These are phyloP conservation scores for Helianthus annuus DNA, from an alignment of 129 eudicot genomes.

Conservation along the genomic window HanXRQr2.0-SUNRISE NC_035438.2:44824605-44825104, in stretches of 20 bases:
- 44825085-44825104: not conserved
- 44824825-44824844: constrained; percentile 33
- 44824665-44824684: constrained; percentile 45
- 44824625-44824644: constrained; percentile 51
- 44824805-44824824: constrained; percentile 14
- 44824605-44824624: constrained; percentile 57
- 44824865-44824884: not conserved
- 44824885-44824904: constrained; percentile 21
- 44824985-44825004: not conserved
- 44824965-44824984: constrained; percentile 25
- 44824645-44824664: constrained; percentile 60
- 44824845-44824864: not conserved
- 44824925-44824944: constrained; percentile 64
- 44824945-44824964: constrained; percentile 65
- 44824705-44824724: constrained; percentile 46
- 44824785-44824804: constrained; percentile 23
- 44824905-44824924: constrained; percentile 72
- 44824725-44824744: constrained; percentile 52
- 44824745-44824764: constrained; percentile 64
- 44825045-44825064: not conserved
- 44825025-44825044: constrained; percentile 3
- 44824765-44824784: constrained; percentile 64
- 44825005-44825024: not conserved
- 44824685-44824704: constrained; percentile 58
- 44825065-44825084: constrained; percentile 13